Conservation (phyloP, 805 yeast genomes). For the Candida berthetii region DNA sequence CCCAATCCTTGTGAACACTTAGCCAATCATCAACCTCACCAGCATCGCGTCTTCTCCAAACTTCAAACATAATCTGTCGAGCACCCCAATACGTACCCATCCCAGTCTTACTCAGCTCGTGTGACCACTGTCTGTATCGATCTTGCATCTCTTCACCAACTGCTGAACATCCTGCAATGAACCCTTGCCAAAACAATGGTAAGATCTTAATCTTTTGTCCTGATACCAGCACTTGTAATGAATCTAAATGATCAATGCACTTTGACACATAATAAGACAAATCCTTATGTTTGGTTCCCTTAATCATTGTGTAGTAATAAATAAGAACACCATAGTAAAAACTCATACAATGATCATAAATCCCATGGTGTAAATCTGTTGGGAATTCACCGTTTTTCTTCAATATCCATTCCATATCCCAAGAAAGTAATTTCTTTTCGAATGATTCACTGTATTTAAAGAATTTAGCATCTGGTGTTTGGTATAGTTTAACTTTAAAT, state of each 20-base stretch:
- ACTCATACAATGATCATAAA: constrained; percentile 75
- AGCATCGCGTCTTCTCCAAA: constrained; percentile 68
- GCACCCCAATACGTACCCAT: constrained; percentile 85
- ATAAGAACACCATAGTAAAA: constrained; percentile 69
- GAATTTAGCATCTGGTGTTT: constrained; percentile 17
- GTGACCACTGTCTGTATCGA: constrained; percentile 65
- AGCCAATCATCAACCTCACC: constrained; percentile 70
- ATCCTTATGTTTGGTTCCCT: constrained; percentile 44
- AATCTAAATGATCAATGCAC: constrained; percentile 58
- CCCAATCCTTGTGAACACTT: constrained; percentile 77
- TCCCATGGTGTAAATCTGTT: constrained; percentile 48
- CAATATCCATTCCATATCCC: constrained; percentile 76
- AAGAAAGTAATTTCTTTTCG: constrained; percentile 46
- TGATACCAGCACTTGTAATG: constrained; percentile 51
- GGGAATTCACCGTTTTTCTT: constrained; percentile 26
- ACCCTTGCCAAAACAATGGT: constrained; percentile 87
- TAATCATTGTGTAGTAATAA: constrained; percentile 62
- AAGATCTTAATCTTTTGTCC: constrained; percentile 46
- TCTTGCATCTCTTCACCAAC: constrained; percentile 49
- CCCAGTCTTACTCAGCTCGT: constrained; percentile 42
- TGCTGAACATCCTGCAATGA: constrained; percentile 82
- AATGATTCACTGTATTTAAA: constrained; percentile 22
- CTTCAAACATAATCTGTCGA: constrained; percentile 77
- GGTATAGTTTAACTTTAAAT: constrained; percentile 54
- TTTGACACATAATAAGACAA: constrained; percentile 58